phyloP scores from a whole-genome alignment of 1,284 basidiomycete species.

The Cutaneotrichosporon mucoides region DNA sequence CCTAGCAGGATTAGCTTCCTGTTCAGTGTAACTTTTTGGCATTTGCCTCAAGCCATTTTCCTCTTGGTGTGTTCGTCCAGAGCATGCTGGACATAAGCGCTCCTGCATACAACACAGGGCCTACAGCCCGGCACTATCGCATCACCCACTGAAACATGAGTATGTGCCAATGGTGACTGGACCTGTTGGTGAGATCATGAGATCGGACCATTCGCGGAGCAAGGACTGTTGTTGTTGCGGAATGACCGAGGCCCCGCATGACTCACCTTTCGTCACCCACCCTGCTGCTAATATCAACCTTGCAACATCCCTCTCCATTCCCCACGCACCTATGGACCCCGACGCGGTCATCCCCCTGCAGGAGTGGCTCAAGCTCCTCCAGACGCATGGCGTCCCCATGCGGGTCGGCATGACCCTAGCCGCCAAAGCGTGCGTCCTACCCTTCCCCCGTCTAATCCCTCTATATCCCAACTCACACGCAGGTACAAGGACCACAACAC shows the following conservation, averaged over 20 bases:
- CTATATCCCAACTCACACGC: constrained; percentile 9
- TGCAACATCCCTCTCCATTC: not conserved
- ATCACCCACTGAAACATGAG: too few species aligned
- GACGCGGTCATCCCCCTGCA: constrained; percentile 57
- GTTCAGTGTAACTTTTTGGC: not conserved
- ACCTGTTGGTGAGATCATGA: too few species aligned
- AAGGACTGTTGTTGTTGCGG: too few species aligned
- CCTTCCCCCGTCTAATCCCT: not conserved
- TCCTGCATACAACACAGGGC: too few species aligned
- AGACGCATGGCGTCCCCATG: constrained; percentile 61
- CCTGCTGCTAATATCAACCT: not conserved
- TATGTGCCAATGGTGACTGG: too few species aligned
- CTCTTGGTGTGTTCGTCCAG: too few species aligned
- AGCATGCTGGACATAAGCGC: too few species aligned
- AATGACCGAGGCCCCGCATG: not conserved
- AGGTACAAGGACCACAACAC: constrained; percentile 75
- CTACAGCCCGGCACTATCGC: too few species aligned
- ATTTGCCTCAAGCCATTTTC: too few species aligned
- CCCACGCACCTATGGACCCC: not conserved
- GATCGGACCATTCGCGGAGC: too few species aligned
- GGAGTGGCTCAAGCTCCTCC: constrained; percentile 68
- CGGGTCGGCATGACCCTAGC: constrained; percentile 70
- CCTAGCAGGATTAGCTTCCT: not conserved
- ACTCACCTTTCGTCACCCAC: not conserved
- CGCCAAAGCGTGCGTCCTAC: constrained; percentile 63